These are phyloP conservation scores for Helotiales sp. DNA, from an alignment of 2,329 filamentous ascomycete genomes.

Conservation along the genomic window DNA sequence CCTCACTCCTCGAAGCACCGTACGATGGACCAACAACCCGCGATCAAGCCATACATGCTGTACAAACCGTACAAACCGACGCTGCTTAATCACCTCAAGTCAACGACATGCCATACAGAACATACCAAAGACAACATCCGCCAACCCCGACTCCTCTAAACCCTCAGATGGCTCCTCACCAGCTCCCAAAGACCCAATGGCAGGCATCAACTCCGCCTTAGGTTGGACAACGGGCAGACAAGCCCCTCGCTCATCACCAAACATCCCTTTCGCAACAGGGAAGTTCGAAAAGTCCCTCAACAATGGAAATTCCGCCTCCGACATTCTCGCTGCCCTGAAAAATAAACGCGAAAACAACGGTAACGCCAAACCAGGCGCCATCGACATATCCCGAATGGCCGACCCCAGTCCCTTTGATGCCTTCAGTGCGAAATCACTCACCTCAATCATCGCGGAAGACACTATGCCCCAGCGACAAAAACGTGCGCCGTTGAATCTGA, in stretches of 20 bases:
- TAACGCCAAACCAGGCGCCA: neutral
- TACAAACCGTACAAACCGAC: conserved; percentile 1
- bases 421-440: neutral
- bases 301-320: conserved; percentile 14
- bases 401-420: neutral
- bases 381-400: conserved; percentile 9
- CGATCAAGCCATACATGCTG: conserved; percentile 18
- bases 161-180: neutral
- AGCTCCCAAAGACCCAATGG: neutral
- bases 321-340: conserved; percentile 14
- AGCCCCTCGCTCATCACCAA: neutral
- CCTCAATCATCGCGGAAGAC: neutral
- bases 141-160: neutral
- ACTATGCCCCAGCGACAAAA: neutral
- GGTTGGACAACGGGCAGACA: conserved; percentile 3
- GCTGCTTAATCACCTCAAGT: conserved; percentile 11
- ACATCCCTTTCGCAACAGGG: neutral
- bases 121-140: neutral
- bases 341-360: neutral
- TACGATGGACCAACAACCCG: conserved; percentile 18
- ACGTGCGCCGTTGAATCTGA: conserved; percentile 22
- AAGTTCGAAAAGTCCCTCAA: neutral
- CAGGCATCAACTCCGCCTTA: neutral
- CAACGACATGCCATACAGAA: conserved; percentile 8
- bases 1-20: conserved; percentile 28